phyloP scores from a whole-genome alignment of 805 yeast species.

The Saccharomycopsis microspora region DNA sequence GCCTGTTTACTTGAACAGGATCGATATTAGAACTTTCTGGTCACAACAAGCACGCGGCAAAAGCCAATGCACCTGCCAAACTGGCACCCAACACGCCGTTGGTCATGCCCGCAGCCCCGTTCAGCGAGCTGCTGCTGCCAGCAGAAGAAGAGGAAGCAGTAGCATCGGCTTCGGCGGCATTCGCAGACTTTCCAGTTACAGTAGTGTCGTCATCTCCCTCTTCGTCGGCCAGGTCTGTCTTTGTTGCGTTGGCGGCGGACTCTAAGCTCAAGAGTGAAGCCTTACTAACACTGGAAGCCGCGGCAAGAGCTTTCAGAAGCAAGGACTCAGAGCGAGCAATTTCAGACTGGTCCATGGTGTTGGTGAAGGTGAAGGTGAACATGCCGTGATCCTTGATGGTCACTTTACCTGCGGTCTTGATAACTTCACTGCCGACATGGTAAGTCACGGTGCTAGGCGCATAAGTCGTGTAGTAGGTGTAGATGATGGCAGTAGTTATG shows the following conservation, averaged over 20 bases:
- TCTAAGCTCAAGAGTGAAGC: slow-evolving; percentile 12
- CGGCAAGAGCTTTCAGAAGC: slow-evolving; percentile 12
- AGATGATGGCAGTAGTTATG: slow-evolving; percentile 15
- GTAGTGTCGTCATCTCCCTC: neutral
- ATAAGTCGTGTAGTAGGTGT: slow-evolving; percentile 14
- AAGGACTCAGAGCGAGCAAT: slow-evolving; percentile 11
- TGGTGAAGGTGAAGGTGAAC: slow-evolving; percentile 14
- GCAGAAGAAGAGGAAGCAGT: neutral
- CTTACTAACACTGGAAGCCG: slow-evolving; percentile 11
- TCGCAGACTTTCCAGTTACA: neutral
- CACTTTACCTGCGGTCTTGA: slow-evolving; percentile 12
- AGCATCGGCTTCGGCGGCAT: neutral
- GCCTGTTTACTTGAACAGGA: too few species aligned
- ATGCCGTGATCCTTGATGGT: slow-evolving; percentile 12
- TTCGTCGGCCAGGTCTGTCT: neutral
- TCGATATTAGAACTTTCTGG: too few species aligned
- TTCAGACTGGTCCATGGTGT: slow-evolving; percentile 10
- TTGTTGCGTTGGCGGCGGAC: slow-evolving; percentile 10
- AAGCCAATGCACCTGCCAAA: slow-evolving; percentile 15
- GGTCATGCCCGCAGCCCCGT: slow-evolving; percentile 4
- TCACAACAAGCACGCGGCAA: slow-evolving; percentile 14
- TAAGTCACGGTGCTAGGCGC: slow-evolving; percentile 7
- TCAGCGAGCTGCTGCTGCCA: slow-evolving; percentile 1
- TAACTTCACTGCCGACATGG: slow-evolving; percentile 10
- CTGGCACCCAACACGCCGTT: slow-evolving; percentile 6